Base-by-base conservation (phyloP, 345 rosid species). In the Turritis glabra region DNA sequence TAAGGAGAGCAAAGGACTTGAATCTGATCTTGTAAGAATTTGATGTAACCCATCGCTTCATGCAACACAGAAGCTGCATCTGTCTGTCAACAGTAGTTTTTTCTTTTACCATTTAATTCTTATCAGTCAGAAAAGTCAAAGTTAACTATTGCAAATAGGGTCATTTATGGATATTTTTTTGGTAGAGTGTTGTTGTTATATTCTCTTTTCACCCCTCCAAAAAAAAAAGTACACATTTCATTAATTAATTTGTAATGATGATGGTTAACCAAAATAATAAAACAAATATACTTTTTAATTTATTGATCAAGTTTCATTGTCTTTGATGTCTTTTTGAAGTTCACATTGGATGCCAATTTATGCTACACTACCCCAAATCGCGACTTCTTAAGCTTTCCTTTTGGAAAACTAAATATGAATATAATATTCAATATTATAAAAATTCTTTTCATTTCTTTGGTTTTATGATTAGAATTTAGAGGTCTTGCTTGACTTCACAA, bases 21-120 rank as follows among this genome's bases (percentile, higher is more conserved):
- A 69, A 94, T 85, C 82, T 94, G 98, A 10, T 94, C 96, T 21
- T 94, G 97, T 75, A 94, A 82, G 74, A 94, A 91, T 81, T 87
- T 87, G 85, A 94, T 94, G 43, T 90, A 94, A 76, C 96, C 98
- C 97, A 87, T 90, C 65, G 98, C 97, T 79, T 94, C 97, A 81
- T 94, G 96, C 26, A 94, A 81, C 71, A 94, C 98, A 3, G 97
- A 87, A 23, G 98, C 92, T 33, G 96, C 87, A 80, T 90, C 98
- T n/a, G 97, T 94, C 98, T 91, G 90, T 51, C 53, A 22, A 25
- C 8, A 13, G 11, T 21, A 51, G 7, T 11, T 19, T 21, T 46
- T 12, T 33, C 7, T 9, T 19, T 37, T 13, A 5, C 43, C 25
- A 47, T 18, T 38, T 18, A 22, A 5, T 12, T 48, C 32, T 12